These are phyloP conservation scores for Paspalum vaginatum DNA, from an alignment of 176 grass and related monocot genomes.

Conservation along the genomic window DNA sequence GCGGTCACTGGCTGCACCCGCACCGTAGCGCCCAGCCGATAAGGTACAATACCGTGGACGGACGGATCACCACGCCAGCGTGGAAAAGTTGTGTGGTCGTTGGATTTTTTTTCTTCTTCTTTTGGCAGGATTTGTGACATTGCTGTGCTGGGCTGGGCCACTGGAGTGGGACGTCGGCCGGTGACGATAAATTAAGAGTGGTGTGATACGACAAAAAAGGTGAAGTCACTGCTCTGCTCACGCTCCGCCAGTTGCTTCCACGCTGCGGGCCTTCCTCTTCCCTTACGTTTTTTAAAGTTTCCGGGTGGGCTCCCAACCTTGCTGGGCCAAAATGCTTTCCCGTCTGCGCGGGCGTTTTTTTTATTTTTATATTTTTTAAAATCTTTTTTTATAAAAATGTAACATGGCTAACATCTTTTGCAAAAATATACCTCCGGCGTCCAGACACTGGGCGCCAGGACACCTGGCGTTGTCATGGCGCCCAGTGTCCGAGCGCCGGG, in stretches of 20 bases:
- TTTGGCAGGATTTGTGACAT: background rate
- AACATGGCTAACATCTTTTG: no score
- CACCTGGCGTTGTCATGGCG: no score
- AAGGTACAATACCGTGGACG: background rate
- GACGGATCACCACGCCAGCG: background rate
- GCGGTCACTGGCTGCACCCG: background rate
- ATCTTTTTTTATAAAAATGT: no score
- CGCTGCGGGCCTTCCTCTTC: background rate
- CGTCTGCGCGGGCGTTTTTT: no score
- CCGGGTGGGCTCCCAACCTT: background rate
- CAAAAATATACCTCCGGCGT: no score
- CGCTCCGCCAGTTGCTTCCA: background rate
- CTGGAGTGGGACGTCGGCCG: background rate
- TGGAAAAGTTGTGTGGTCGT: no score
- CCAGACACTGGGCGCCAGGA: no score
- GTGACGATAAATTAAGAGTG: background rate
- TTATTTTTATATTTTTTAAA: no score
- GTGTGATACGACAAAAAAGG: background rate
- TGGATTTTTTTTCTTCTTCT: background rate
- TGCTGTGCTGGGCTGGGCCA: background rate
- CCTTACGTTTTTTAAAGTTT: no score
- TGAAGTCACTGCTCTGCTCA: slow-evolving; percentile 18
- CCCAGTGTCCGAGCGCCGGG: no score
- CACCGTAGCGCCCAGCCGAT: background rate
- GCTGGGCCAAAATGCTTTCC: background rate